Evolutionary conservation across 306 rosid genomes (phyloP).

Genomic region (peach (Prunus persica)): DNA sequence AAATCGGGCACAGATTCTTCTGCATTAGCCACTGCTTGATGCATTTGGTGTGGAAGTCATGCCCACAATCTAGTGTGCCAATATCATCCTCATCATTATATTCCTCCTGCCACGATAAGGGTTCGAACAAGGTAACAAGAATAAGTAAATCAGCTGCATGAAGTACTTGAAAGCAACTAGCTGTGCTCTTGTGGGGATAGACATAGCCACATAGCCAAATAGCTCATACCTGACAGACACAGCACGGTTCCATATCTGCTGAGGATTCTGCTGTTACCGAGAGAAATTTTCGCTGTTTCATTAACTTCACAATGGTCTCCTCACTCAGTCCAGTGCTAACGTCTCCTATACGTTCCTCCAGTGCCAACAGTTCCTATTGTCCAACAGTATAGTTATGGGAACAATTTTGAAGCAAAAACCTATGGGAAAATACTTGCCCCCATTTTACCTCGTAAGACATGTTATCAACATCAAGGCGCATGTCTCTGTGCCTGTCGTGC

Average conservation of each 20-base stretch:
- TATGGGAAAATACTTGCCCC: conserved; percentile 18
- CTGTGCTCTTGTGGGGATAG: not conserved
- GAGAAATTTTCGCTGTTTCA: conserved; percentile 48
- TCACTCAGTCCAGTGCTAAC: conserved; percentile 78
- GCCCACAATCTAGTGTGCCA: conserved; percentile 85
- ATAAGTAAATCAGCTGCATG: conserved; percentile 1
- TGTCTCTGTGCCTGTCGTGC: conserved; percentile 90
- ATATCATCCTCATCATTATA: conserved; percentile 59
- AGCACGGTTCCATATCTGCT: conserved; percentile 68
- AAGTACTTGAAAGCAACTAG: conserved; percentile 6
- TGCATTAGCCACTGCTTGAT: conserved; percentile 81
- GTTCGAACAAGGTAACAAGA: conserved; percentile 6
- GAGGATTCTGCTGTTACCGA: conserved; percentile 31
- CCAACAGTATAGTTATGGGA: conserved; percentile 23
- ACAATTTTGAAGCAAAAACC: conserved; percentile 2
- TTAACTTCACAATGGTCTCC: conserved; percentile 47
- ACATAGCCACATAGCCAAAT: not conserved
- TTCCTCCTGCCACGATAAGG: conserved; percentile 51
- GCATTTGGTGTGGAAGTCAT: conserved; percentile 73
- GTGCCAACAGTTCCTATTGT: conserved; percentile 75
- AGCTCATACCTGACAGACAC: conserved; percentile 71
- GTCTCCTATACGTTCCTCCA: conserved; percentile 84
- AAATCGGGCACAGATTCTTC: conserved; percentile 87
- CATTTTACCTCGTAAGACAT: conserved; percentile 83
- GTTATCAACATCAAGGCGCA: conserved; percentile 96